Evolutionary conservation across 2,329 filamentous ascomycete species (phyloP), one percentile per base, ranked within the genome.

Genomic region (Fusarium chuoi): DNA sequence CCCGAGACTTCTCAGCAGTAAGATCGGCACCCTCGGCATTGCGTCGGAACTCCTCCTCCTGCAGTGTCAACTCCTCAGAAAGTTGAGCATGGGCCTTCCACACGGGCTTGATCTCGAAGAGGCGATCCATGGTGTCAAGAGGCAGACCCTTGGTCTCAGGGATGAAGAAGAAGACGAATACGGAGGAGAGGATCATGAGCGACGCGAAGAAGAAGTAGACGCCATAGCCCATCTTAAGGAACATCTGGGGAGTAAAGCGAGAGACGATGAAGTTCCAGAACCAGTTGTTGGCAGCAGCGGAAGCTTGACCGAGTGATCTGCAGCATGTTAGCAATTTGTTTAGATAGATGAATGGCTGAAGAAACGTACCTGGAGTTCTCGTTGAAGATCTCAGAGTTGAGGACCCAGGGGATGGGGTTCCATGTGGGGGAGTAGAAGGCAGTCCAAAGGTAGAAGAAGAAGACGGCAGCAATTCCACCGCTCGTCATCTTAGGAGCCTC

Each of bases 341-440:
- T 5, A 2, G 0, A 2, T 33, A 3, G n/a, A 15, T 1, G 1
- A 0, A 22, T 2, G 3, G 3, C 0, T 2, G 1, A 24, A 18
- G 20, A 2, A 8, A 65, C 46, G 0, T 41, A 65, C 62, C 83
- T 78, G 3, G 78, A 81, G 82, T 92, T 92, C 73, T 90, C 88
- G 76, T 92, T 89, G 80, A 94, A 94, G 85, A 95, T 94, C 81
- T 95, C 92, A 2, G 87, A 87, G 83, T 93, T 93, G 77, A 93
- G 83, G 12, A 94, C 91, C 93, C 93, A 94, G 0, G 92, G 92
- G 0, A 91, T 93, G 3, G 91, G 91, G 78, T 93, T 93, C 91
- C 91, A 93, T 0, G 89, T 88, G 0, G 89, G 91, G 0, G 91
- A 93, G 83, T 94, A 94, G 79, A 91, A 91, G 1, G 87, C 89